A percentile compares a stretch with the other conserved stretches of the same genome.
These are phyloP conservation scores for Cutaneotrichosporon mucoides DNA, from an alignment of 1,284 basidiomycete species.

Conservation along the genomic window DNA sequence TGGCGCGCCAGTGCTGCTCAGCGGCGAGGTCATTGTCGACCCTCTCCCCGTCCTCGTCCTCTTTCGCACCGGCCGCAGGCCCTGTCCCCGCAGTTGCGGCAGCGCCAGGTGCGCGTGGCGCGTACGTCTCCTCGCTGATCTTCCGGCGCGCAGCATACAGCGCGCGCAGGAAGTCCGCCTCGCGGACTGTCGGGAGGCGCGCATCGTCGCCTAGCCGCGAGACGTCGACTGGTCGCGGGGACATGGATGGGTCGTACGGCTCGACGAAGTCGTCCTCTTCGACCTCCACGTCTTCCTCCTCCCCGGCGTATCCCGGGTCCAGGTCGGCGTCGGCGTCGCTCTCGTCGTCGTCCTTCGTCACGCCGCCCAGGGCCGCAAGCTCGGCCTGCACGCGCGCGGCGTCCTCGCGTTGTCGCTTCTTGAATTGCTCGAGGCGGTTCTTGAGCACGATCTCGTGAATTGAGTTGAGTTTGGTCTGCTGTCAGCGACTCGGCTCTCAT, in stretches of 20 bases:
- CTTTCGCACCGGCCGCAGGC: not conserved
- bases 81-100: too few species aligned
- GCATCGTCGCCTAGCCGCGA: slow-evolving; percentile 70
- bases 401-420: slow-evolving; percentile 91
- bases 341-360: slow-evolving; percentile 37
- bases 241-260: slow-evolving; percentile 76
- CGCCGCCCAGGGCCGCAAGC: slow-evolving; percentile 63
- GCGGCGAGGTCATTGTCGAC: slow-evolving; percentile 67
- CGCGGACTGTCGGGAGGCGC: slow-evolving; percentile 68
- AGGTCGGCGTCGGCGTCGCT: slow-evolving; percentile 52
- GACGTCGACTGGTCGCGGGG: slow-evolving; percentile 67
- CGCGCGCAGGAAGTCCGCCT: slow-evolving; percentile 60
- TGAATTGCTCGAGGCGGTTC: slow-evolving; percentile 90
- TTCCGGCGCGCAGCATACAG: slow-evolving; percentile 57
- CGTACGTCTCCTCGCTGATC: slow-evolving; percentile 76
- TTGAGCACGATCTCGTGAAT: slow-evolving; percentile 94
- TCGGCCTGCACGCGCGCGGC: slow-evolving; percentile 89
- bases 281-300: slow-evolving; percentile 54
- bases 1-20: slow-evolving; percentile 74
- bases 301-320: slow-evolving; percentile 38
- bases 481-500: slow-evolving; percentile 2
- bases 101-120: slow-evolving; percentile 52
- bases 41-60: not conserved
- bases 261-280: slow-evolving; percentile 55
- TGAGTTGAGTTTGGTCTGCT: slow-evolving; percentile 80